Conservation (phyloP, 2,329 filamentous ascomycete genomes). For the Tolypocladium sp. region DNA sequence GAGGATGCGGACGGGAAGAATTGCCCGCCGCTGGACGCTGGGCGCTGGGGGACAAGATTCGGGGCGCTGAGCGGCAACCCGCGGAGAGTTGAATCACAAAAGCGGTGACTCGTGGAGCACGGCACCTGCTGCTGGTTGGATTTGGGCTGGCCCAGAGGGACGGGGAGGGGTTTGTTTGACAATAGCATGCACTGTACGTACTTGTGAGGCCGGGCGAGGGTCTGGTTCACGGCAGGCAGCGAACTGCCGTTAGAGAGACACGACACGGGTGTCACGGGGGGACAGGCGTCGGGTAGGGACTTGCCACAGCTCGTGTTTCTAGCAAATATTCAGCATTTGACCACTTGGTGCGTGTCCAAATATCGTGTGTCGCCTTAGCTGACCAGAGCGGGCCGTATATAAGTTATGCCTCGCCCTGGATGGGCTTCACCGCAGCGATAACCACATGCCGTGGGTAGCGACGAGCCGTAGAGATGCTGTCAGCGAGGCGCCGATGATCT, state of each 20-base stretch:
- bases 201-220: not conserved
- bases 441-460: no score
- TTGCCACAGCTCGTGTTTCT: not conserved
- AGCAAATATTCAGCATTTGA: not conserved
- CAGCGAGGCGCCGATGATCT: no score
- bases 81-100: not conserved
- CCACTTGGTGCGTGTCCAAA: no score
- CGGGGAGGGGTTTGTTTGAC: not conserved
- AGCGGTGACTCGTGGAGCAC: not conserved
- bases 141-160: not conserved
- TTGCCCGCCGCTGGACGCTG: not conserved
- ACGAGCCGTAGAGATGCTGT: no score
- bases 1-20: not conserved
- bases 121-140: not conserved
- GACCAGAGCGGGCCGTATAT: no score
- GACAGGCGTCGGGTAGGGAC: not conserved
- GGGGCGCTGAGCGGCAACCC: not conserved
- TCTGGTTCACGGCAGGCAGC: not conserved
- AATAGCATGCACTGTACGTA: not conserved
- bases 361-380: no score
- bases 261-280: not conserved
- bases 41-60: not conserved
- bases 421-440: no score
- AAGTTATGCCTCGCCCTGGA: no score
- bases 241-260: not conserved